Conservation (phyloP, 441 rosid genomes). For the Euphorbia schlechtendalii region DNA sequence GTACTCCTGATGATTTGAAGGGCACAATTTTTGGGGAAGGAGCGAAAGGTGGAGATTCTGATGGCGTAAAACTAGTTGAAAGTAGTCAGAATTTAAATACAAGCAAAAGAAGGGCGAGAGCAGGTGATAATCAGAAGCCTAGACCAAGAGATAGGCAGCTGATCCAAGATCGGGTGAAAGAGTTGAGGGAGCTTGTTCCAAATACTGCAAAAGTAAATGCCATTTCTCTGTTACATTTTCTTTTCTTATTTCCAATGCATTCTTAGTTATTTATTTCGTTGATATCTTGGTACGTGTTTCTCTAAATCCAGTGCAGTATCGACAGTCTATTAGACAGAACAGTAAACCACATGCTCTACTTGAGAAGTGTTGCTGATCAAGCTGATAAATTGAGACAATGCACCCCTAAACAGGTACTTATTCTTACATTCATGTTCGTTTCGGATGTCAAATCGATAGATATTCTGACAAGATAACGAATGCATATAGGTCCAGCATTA, state of each 20-base stretch:
- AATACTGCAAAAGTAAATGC: conserved; percentile 46
- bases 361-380: conserved; percentile 43
- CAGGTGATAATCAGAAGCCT: conserved; percentile 41
- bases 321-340: conserved; percentile 57
- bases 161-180: conserved; percentile 66
- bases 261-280: background rate
- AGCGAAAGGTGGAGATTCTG: conserved; percentile 13
- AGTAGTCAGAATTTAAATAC: conserved; percentile 26
- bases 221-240: background rate
- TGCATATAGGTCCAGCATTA: no score
- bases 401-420: conserved; percentile 38
- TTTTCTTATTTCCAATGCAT: background rate
- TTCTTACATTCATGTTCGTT: background rate
- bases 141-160: conserved; percentile 69
- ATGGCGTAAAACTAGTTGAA: conserved; percentile 16
- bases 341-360: conserved; percentile 46
- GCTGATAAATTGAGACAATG: conserved; percentile 46
- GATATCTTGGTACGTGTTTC: conserved; percentile 9
- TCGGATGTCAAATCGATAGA: no score
- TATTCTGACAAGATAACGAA: no score
- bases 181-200: conserved; percentile 59
- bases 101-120: conserved; percentile 37
- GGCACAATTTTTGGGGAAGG: conserved; percentile 23
- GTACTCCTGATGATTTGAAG: no score
- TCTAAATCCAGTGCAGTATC: conserved; percentile 62